Percentiles rank a stretch among this genome's conserved stretches.
These are phyloP conservation scores for Ammopiptanthus mongolicus DNA, from an alignment of 306 rosid genomes.

Conservation along the genomic window DNA sequence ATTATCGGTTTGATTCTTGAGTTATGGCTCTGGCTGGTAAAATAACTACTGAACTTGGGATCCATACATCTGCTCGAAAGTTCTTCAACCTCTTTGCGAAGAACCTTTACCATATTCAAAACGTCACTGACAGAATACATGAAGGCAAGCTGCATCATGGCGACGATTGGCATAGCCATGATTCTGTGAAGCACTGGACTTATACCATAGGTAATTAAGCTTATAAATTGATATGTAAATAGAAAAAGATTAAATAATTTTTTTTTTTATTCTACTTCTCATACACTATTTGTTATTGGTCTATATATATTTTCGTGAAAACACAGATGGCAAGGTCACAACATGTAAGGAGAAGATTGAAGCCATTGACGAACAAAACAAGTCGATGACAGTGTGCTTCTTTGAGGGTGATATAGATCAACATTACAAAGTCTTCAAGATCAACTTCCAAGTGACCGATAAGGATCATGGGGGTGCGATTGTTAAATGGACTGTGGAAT, in stretches of 20 bases:
- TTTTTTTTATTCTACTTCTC: background rate
- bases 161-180: conserved; percentile 42
- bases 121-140: conserved; percentile 6
- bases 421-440: background rate
- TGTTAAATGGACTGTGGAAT: conserved; percentile 23
- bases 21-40: conserved; percentile 26
- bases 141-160: conserved; percentile 36
- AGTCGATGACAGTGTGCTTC: background rate
- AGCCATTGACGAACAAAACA: background rate
- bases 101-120: conserved; percentile 16
- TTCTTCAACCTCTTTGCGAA: conserved; percentile 5
- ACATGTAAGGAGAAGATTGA: conserved; percentile 7
- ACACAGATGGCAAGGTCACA: conserved; percentile 5
- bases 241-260: background rate
- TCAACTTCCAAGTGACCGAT: background rate
- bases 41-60: conserved; percentile 6
- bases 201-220: conserved; percentile 10
- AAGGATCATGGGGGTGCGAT: background rate
- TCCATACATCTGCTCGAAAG: conserved; percentile 15
- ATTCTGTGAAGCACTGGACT: conserved; percentile 32
- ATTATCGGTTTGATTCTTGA: background rate
- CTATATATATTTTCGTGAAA: background rate
- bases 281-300: background rate
- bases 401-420: background rate
- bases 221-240: background rate